Evolutionary conservation across 768 basidiomycete genomes (phyloP), one percentile per base, ranked within the genome.

Genomic region (Tricholoma hemisulphureum): DNA sequence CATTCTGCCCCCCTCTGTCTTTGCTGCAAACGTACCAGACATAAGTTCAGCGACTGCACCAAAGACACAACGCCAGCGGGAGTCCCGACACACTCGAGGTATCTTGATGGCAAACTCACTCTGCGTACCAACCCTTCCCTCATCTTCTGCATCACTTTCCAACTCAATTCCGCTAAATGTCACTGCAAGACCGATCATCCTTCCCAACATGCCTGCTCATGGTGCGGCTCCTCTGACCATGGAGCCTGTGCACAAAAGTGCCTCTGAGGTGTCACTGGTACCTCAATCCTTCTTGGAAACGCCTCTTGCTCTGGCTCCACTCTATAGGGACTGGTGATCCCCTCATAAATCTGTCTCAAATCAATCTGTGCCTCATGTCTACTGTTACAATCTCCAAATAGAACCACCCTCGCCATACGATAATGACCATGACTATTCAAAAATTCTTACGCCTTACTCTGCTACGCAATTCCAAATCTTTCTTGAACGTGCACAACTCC

Each of bases 331-430:
- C n/a, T n/a, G n/a, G n/a, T n/a, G n/a, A n/a, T n/a, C n/a, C n/a
- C n/a, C n/a, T 35, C 26, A 51, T 48, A 34, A 57, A 28, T n/a
- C 20, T 14, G 10, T 21, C 14, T 18, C 57, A 59, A 35, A 39
- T 55, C 14, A 24, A 11, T 1, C 35, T 34, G 39, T 66, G 68
- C 50, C n/a, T n/a, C n/a, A n/a, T n/a, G n/a, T n/a, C n/a, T n/a
- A n/a, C n/a, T n/a, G n/a, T n/a, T n/a, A n/a, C n/a, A n/a, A n/a
- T n/a, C n/a, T n/a, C n/a, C n/a, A n/a, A n/a, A n/a, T n/a, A 55
- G 7, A 11, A 39, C 28, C 9, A 37, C 48, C 55, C 31, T 56
- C 55, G 14, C 55, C 55, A 49, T 50, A 56, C 35, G 55, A 56
- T 34, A 11, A 50, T 8, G 31, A 56, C 51, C 55, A 14, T 35